Conservation (phyloP, 2,329 filamentous ascomycete species). For the Beauveria varroae region DNA sequence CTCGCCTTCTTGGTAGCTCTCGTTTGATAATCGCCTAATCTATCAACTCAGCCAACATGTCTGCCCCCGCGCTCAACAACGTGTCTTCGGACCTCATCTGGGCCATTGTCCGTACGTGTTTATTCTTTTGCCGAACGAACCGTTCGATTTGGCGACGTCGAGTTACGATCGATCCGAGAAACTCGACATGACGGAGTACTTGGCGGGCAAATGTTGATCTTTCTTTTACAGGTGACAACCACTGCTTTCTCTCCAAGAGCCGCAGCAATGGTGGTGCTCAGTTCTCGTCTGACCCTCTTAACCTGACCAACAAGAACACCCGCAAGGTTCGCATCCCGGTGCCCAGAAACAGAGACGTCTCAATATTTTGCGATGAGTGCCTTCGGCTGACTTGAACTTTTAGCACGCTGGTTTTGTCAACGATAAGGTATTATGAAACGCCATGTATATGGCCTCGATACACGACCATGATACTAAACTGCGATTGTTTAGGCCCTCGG, state of each 20-base stretch:
- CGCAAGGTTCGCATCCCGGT: slow-evolving; percentile 61
- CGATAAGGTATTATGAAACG: slow-evolving; percentile 61
- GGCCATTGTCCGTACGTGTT: slow-evolving; percentile 78
- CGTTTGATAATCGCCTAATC: slow-evolving; percentile 3
- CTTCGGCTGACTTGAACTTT: slow-evolving; percentile 24
- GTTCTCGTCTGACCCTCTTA: slow-evolving; percentile 92
- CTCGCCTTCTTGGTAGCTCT: slow-evolving; percentile 1
- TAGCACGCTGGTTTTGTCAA: slow-evolving; percentile 91
- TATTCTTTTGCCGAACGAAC: not conserved
- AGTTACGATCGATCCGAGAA: not conserved
- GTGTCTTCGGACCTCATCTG: slow-evolving; percentile 88
- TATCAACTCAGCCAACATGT: slow-evolving; percentile 43
- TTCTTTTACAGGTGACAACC: slow-evolving; percentile 62
- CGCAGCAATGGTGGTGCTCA: slow-evolving; percentile 68
- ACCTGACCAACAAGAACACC: slow-evolving; percentile 84
- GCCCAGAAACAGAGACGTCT: not conserved
- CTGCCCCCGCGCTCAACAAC: slow-evolving; percentile 54
- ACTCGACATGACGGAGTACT: not conserved
- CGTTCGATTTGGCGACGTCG: not conserved
- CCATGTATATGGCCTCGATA: not conserved
- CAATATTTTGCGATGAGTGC: not conserved
- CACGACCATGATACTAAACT: slow-evolving; percentile 14
- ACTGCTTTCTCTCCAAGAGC: slow-evolving; percentile 90
- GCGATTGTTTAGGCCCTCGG: slow-evolving; percentile 63
- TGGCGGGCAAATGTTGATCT: not conserved